phyloP scores from a whole-genome alignment of 1,284 basidiomycete genomes.

The Mycosarcoma maydis region DNA sequence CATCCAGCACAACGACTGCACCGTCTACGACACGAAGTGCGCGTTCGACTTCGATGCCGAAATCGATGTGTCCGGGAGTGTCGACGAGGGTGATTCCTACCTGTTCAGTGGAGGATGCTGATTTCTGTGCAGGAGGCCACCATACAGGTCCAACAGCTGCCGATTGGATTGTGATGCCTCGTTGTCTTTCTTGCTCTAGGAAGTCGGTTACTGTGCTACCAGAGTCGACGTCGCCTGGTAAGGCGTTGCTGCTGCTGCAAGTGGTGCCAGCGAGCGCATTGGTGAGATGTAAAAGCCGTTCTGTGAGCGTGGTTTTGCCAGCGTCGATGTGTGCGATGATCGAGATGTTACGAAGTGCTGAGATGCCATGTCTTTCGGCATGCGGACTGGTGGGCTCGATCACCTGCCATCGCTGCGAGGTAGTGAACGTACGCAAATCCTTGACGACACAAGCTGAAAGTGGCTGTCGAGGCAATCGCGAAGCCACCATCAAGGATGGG shows the following conservation, averaged over 20 bases:
- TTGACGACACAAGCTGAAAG: neutral
- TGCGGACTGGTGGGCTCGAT: slow-evolving; percentile 5
- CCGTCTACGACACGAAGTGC: slow-evolving; percentile 89
- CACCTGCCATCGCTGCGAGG: neutral
- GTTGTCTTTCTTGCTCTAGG: slow-evolving; percentile 84
- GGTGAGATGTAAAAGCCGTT: slow-evolving; percentile 82
- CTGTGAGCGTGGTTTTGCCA: slow-evolving; percentile 88
- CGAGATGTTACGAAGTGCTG: slow-evolving; percentile 52
- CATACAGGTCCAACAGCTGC: slow-evolving; percentile 85
- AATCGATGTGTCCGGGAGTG: slow-evolving; percentile 90
- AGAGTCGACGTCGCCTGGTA: slow-evolving; percentile 81
- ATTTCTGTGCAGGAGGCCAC: slow-evolving; percentile 70
- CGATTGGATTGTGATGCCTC: slow-evolving; percentile 90
- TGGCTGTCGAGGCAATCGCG: neutral
- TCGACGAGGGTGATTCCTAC: slow-evolving; percentile 81
- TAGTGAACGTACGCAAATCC: slow-evolving; percentile 3
- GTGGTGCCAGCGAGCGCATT: slow-evolving; percentile 73
- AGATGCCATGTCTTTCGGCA: slow-evolving; percentile 30
- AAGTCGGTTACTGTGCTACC: slow-evolving; percentile 92
- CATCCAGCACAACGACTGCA: slow-evolving; percentile 85
- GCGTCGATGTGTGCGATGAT: slow-evolving; percentile 72
- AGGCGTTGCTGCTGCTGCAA: slow-evolving; percentile 12
- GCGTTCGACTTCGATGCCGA: slow-evolving; percentile 93
- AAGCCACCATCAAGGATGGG: too few species aligned
- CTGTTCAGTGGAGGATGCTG: slow-evolving; percentile 72